Percentiles rank a stretch among this genome's conserved stretches.
phyloP scores from a whole-genome alignment of 306 rosid genomes.

The Trifolium repens region DNA sequence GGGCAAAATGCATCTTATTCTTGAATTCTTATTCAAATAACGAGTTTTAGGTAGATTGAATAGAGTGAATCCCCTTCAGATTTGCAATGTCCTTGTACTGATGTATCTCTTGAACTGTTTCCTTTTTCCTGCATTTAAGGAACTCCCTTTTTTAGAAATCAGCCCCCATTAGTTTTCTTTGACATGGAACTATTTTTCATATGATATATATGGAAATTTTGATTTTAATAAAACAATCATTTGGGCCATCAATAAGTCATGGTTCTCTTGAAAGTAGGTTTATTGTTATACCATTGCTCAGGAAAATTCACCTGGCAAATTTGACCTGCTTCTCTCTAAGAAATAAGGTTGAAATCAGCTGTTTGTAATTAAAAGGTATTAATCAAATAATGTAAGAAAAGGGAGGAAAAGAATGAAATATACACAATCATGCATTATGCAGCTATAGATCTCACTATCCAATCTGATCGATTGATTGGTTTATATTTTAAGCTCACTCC shows the following conservation, averaged over 20 bases:
- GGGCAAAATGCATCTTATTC: slow-evolving; percentile 43
- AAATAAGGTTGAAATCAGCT: neutral
- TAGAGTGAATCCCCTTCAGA: slow-evolving; percentile 29
- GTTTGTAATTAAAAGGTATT: neutral
- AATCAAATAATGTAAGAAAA: neutral
- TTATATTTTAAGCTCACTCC: too few relatives aligned
- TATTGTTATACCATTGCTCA: neutral
- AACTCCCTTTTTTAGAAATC: neutral
- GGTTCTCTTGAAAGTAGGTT: neutral
- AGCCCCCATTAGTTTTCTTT: neutral
- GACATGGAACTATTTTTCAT: neutral
- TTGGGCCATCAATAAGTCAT: neutral
- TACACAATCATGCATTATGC: too few relatives aligned
- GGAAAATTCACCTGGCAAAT: neutral
- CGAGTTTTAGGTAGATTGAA: slow-evolving; percentile 43
- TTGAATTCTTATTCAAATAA: slow-evolving; percentile 45
- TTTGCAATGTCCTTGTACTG: slow-evolving; percentile 39
- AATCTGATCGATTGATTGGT: too few relatives aligned
- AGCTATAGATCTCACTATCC: too few relatives aligned
- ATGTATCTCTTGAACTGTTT: neutral
- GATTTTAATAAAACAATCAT: neutral
- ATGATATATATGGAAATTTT: neutral
- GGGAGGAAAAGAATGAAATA: neutral
- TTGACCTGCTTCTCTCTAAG: neutral
- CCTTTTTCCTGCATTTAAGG: neutral